A percentile compares a stretch with the other conserved stretches of the same genome.
phyloP scores from a whole-genome alignment of 768 basidiomycete species.

The Pleurotus cornucopiae region DNA sequence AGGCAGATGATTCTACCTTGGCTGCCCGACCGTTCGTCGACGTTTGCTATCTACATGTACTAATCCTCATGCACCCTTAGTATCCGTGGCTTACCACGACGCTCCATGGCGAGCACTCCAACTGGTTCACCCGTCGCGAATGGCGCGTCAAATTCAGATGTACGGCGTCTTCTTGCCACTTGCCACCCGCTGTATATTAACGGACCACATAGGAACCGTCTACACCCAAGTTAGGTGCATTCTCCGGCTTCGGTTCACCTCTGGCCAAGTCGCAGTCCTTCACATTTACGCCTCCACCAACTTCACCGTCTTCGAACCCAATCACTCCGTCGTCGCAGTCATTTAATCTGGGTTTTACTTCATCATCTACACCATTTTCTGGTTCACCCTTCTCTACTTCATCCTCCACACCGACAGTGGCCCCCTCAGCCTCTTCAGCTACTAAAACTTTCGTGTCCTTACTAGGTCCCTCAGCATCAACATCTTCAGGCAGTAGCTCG shows the following conservation, averaged over 20 bases:
- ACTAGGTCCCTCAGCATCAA: conserved; percentile 21
- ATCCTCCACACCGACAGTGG: conserved; percentile 17
- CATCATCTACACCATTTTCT: conserved; percentile 11
- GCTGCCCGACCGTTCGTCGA: conserved; percentile 52
- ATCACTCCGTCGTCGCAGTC: conserved; percentile 11
- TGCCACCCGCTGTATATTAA: conserved; percentile 6
- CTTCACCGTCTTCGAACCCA: conserved; percentile 17
- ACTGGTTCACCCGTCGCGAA: conserved; percentile 21
- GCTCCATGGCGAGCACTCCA: conserved; percentile 22
- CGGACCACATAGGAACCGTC: conserved; percentile 18
- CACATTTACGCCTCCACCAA: conserved; percentile 29
- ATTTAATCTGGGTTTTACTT: conserved; percentile 9
- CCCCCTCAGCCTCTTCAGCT: conserved; percentile 37
- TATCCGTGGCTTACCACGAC: conserved; percentile 63
- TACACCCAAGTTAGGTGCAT: conserved; percentile 45
- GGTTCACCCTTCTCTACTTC: conserved; percentile 10
- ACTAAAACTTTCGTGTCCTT: conserved; percentile 52
- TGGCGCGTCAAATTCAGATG: conserved; percentile 15
- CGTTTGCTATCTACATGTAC: neutral
- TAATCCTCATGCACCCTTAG: conserved; percentile 29
- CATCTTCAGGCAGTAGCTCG: conserved; percentile 12
- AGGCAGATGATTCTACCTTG: conserved; percentile 55
- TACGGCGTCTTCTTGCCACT: conserved; percentile 11
- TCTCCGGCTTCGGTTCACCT: conserved; percentile 46
- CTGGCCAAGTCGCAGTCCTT: conserved; percentile 30